Percentiles rank a stretch among this genome's conserved stretches.
Evolutionary conservation across 1,139 yeast species (phyloP).

Genomic region (Sporopachydermia cereana): DNA sequence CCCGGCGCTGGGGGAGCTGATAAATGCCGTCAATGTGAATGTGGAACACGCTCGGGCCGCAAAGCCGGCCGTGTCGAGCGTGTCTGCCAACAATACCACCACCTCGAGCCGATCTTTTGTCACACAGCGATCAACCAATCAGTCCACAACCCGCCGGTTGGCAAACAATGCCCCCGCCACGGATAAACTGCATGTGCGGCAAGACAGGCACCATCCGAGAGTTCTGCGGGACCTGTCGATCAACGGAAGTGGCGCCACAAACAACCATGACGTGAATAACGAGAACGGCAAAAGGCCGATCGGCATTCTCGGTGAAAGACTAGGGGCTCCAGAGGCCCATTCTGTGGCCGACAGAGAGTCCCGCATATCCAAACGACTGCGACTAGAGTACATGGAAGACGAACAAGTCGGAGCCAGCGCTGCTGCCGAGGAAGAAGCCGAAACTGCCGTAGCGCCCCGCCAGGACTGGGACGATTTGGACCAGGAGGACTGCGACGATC

Average conservation of each 20-base stretch:
- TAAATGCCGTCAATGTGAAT: slow-evolving; percentile 3
- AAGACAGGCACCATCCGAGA: no score
- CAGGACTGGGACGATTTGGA: slow-evolving; percentile 84
- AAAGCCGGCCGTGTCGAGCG: background rate
- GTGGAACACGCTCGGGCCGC: slow-evolving; percentile 1
- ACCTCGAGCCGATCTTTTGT: background rate
- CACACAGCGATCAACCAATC: background rate
- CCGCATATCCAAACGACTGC: background rate
- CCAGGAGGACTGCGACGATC: slow-evolving; percentile 84
- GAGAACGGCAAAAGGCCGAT: no score
- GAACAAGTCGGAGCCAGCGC: background rate
- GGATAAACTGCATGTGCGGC: background rate
- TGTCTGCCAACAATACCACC: background rate
- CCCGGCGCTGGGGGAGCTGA: background rate
- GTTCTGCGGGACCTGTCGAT: background rate
- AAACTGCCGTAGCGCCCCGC: background rate
- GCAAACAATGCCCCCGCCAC: background rate
- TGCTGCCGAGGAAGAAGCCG: background rate
- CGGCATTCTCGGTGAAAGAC: no score
- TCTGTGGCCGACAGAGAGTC: background rate
- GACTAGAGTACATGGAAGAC: background rate
- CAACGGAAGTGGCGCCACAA: background rate
- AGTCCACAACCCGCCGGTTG: background rate
- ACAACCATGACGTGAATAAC: background rate
- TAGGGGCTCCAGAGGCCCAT: background rate